Conservation (phyloP, 1,139 yeast species). For the Hemisphaericaspora lyxosophila region DNA sequence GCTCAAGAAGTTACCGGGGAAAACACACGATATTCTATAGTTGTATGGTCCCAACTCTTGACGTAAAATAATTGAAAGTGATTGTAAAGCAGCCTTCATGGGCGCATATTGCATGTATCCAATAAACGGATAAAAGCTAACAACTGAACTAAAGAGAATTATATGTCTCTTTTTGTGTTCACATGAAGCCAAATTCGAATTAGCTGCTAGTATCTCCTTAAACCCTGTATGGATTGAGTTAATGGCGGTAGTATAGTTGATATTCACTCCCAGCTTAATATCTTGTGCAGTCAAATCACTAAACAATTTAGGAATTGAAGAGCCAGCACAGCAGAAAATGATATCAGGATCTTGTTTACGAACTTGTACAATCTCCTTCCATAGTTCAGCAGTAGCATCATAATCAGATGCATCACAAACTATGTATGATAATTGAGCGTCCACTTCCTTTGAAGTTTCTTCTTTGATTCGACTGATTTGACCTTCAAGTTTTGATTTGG, state of each 20-base stretch:
- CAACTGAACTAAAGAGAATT: constrained; percentile 75
- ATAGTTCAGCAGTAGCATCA: constrained; percentile 40
- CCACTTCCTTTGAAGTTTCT: constrained; percentile 12
- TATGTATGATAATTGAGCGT: constrained; percentile 38
- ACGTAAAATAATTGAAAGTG: constrained; percentile 72
- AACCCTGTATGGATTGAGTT: constrained; percentile 66
- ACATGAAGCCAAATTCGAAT: constrained; percentile 9
- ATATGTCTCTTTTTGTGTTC: constrained; percentile 52
- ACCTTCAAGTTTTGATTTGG: constrained; percentile 51
- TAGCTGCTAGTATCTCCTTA: constrained; percentile 31
- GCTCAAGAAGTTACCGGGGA: constrained; percentile 87
- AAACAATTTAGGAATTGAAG: constrained; percentile 77
- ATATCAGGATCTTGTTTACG: constrained; percentile 58
- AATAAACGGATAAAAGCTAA: constrained; percentile 81
- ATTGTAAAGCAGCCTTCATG: constrained; percentile 74
- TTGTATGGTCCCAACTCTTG: constrained; percentile 77
- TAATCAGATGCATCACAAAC: constrained; percentile 70
- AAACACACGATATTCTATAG: constrained; percentile 59
- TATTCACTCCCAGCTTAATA: constrained; percentile 58
- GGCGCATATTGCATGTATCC: constrained; percentile 95
- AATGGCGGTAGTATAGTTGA: constrained; percentile 73
- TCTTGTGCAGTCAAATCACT: constrained; percentile 62
- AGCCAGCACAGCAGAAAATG: constrained; percentile 86
- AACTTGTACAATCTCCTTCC: constrained; percentile 25
- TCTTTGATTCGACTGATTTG: constrained; percentile 48